Conservation (phyloP, 192 early-diverging fungal genomes). For the Coemansia sp. region DNA sequence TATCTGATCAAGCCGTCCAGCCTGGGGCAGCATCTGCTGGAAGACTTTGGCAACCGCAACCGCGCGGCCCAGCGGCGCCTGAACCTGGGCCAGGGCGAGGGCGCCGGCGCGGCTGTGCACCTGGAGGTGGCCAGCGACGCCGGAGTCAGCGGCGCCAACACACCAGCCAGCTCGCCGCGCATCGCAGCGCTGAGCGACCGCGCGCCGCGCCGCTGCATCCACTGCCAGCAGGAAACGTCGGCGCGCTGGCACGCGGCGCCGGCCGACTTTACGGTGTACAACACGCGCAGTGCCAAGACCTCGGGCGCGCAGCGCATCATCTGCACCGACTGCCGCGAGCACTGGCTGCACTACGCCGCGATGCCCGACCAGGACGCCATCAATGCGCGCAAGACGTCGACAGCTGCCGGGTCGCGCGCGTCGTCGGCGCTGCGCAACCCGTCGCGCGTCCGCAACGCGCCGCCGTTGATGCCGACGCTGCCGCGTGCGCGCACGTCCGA, state of each 20-base stretch:
- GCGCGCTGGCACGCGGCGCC: conserved; percentile 41
- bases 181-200: not conserved
- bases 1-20: conserved; percentile 64
- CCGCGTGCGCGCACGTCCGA: conserved; percentile 7
- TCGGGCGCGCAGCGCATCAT: conserved; percentile 30
- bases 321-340: conserved; percentile 41
- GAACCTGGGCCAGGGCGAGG: conserved; percentile 41
- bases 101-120: conserved; percentile 39
- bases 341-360: conserved; percentile 44
- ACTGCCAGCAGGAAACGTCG: conserved; percentile 36
- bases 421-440: not conserved
- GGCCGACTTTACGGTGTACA: conserved; percentile 24
- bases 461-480: conserved; percentile 1
- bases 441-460: not conserved
- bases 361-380: conserved; percentile 49
- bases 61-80: conserved; percentile 36
- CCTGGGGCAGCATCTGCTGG: conserved; percentile 60
- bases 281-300: conserved; percentile 35
- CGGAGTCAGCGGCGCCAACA: conserved; percentile 28
- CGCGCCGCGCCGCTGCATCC: conserved; percentile 22
- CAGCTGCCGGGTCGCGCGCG: not conserved
- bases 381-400: conserved; percentile 18
- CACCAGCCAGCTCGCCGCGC: conserved; percentile 38
- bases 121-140: conserved; percentile 38
- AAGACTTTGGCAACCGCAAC: conserved; percentile 64